Conservation (phyloP, 192 early-diverging fungal genomes). For the Backusella macrospora region DNA sequence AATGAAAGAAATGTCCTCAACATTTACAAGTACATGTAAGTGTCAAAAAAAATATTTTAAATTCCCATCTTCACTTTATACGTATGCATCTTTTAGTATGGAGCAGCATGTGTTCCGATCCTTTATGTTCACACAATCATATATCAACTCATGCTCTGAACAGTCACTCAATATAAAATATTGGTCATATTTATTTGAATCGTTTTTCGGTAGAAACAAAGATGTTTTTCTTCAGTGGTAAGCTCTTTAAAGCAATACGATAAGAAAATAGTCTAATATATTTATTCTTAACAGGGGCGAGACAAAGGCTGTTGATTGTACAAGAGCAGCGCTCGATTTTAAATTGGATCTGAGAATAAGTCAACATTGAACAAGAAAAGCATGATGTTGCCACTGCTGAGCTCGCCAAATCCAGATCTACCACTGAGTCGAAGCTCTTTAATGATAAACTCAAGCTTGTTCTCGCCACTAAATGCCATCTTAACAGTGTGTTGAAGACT, state of each 20-base stretch:
- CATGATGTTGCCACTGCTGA: no score
- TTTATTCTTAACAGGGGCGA: slow-evolving; percentile 7
- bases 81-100: background rate
- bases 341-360: no score
- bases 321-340: slow-evolving; percentile 1
- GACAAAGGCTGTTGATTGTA: slow-evolving; percentile 8
- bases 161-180: slow-evolving; percentile 6
- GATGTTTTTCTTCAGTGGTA: background rate
- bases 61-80: no score
- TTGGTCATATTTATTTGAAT: slow-evolving; percentile 8
- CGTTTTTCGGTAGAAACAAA: slow-evolving; percentile 5
- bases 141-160: slow-evolving; percentile 8
- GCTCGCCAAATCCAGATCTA: no score
- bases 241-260: slow-evolving; percentile 5
- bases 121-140: background rate
- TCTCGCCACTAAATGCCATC: slow-evolving; percentile 3
- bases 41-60: background rate
- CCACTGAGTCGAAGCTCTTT: no score
- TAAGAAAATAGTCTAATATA: slow-evolving; percentile 4
- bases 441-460: background rate
- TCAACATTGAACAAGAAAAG: no score
- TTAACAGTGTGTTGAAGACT: background rate
- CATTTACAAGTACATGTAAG: slow-evolving; percentile 7
- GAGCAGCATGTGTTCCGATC: slow-evolving; percentile 2
- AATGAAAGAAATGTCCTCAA: background rate